phyloP scores from a whole-genome alignment of 2,329 filamentous ascomycete species.

The Geosmithia morbida region DNA sequence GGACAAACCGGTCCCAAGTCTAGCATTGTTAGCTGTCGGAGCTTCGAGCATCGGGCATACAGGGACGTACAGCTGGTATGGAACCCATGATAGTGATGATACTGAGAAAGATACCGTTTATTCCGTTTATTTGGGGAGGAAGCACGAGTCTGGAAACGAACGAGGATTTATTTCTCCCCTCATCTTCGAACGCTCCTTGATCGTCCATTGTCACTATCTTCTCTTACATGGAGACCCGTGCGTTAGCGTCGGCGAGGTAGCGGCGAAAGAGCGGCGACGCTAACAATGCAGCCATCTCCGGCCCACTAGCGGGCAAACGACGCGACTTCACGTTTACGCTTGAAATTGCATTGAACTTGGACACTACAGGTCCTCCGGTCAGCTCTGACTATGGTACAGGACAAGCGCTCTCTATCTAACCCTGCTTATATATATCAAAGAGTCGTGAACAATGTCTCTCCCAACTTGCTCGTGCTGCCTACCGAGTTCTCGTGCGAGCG shows the following conservation, averaged over 20 bases:
- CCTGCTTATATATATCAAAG: no score
- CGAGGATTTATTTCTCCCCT: not conserved
- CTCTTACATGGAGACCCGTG: not conserved
- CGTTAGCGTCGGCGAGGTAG: not conserved
- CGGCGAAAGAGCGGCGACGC: not conserved
- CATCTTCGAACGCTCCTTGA: not conserved
- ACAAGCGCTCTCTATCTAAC: no score
- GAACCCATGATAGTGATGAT: not conserved
- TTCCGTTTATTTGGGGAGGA: no score
- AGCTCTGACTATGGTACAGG: no score
- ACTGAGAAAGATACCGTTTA: not conserved
- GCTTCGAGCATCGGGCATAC: no score
- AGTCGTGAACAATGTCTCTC: no score
- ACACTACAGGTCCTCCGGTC: no score
- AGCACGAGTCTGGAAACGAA: not conserved
- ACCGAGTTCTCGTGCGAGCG: no score
- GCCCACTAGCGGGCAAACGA: no score
- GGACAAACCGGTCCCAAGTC: constrained; percentile 9
- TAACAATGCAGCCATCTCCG: not conserved
- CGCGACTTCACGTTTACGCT: no score
- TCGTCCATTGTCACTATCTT: not conserved
- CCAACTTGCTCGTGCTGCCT: no score
- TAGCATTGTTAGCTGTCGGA: not conserved
- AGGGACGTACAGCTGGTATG: constrained; percentile 1
- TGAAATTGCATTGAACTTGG: no score